Conservation (phyloP, 805 yeast genomes). For the Saccharomycopsis javanensis region DNA sequence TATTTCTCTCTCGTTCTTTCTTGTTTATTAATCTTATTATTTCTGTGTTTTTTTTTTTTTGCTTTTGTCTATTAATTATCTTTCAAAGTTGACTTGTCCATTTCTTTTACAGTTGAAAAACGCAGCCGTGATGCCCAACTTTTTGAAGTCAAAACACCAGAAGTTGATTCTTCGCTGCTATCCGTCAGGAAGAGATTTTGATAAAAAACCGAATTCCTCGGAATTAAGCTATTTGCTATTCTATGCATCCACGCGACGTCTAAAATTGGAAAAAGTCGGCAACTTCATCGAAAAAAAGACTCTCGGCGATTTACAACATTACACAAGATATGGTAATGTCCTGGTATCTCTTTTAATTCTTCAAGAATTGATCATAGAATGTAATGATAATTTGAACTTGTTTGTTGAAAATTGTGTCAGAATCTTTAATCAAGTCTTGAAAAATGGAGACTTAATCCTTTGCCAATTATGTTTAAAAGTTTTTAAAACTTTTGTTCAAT, state of each 20-base stretch:
- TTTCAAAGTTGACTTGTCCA: background rate
- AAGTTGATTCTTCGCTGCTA: conserved; percentile 84
- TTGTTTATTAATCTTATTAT: background rate
- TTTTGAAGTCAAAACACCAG: conserved; percentile 67
- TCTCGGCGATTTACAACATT: conserved; percentile 46
- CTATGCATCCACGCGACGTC: conserved; percentile 83
- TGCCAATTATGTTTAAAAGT: conserved; percentile 43
- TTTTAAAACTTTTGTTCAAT: conserved; percentile 37
- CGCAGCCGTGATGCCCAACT: conserved; percentile 9
- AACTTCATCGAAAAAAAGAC: conserved; percentile 56
- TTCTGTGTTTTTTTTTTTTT: background rate
- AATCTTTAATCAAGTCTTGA: conserved; percentile 44
- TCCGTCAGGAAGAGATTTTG: conserved; percentile 78
- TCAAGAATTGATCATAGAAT: conserved; percentile 57
- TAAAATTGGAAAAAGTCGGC: conserved; percentile 82
- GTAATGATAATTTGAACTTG: conserved; percentile 76
- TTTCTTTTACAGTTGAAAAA: background rate
- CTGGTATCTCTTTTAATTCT: conserved; percentile 72
- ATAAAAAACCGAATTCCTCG: conserved; percentile 86
- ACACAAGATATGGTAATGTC: conserved; percentile 60
- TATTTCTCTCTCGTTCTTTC: no score
- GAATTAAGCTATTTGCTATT: conserved; percentile 81
- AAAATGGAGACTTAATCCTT: conserved; percentile 51
- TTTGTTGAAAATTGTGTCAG: conserved; percentile 61
- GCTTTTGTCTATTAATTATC: background rate